Conservation (phyloP, 2,329 filamentous ascomycete species). For the Fusarium goolgardi region DNA sequence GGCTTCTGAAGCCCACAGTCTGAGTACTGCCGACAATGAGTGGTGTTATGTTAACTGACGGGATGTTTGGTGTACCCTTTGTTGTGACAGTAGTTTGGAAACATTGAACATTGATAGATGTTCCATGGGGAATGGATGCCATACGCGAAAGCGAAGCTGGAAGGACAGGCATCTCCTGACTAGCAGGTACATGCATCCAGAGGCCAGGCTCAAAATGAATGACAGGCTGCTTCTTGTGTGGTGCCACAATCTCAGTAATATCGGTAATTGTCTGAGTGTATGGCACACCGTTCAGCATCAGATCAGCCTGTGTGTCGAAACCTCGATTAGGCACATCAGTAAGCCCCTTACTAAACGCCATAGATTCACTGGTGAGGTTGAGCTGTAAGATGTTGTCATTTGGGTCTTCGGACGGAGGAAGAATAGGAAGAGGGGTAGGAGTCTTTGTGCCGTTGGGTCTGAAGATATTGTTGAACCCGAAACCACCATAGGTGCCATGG, state of each 20-base stretch:
- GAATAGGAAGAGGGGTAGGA: conserved; percentile 29
- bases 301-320: conserved; percentile 48
- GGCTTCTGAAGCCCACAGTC: conserved; percentile 14
- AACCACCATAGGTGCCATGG: conserved; percentile 48
- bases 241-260: conserved; percentile 44
- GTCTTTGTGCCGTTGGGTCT: conserved; percentile 48
- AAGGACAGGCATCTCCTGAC: conserved; percentile 38
- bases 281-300: conserved; percentile 52
- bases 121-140: conserved; percentile 58
- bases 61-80: conserved; percentile 38
- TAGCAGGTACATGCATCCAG: conserved; percentile 54
- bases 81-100: conserved; percentile 36
- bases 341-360: conserved; percentile 49
- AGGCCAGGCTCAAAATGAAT: conserved; percentile 58
- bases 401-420: conserved; percentile 20
- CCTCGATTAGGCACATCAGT: conserved; percentile 55
- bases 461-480: conserved; percentile 55
- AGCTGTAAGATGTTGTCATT: conserved; percentile 53
- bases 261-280: conserved; percentile 54
- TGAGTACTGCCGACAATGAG: conserved; percentile 20
- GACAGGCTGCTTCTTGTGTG: conserved; percentile 39
- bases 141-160: conserved; percentile 51
- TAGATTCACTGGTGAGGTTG: conserved; percentile 53
- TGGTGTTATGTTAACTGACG: conserved; percentile 45
- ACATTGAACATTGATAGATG: conserved; percentile 56